phyloP scores from a whole-genome alignment of 768 basidiomycete genomes.

The Auriscalpium orientale region DNA sequence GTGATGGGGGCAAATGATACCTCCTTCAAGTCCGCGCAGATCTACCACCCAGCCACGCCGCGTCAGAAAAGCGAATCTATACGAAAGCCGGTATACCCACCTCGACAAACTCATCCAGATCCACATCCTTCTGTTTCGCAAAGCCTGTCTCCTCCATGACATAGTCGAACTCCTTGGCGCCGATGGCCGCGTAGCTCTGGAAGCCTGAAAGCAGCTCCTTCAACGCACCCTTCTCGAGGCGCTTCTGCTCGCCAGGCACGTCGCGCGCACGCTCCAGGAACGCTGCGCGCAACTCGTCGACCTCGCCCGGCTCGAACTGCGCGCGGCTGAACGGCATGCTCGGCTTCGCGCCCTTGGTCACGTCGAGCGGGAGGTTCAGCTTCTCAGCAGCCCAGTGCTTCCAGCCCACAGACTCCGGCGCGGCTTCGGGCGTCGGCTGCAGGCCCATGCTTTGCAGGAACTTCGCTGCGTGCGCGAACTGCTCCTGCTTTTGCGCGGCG shows the following conservation, averaged over 20 bases:
- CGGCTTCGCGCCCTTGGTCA: slow-evolving; percentile 16
- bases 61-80: neutral
- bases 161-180: slow-evolving; percentile 59
- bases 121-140: slow-evolving; percentile 43
- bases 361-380: slow-evolving; percentile 1
- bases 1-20: slow-evolving; percentile 39
- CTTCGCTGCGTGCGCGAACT: slow-evolving; percentile 48
- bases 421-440: slow-evolving; percentile 26
- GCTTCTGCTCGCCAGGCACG: slow-evolving; percentile 22
- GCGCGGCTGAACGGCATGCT: slow-evolving; percentile 36
- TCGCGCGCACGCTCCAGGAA: slow-evolving; percentile 26
- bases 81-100: slow-evolving; percentile 33
- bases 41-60: slow-evolving; percentile 29
- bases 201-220: slow-evolving; percentile 22
- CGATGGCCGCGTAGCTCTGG: slow-evolving; percentile 51
- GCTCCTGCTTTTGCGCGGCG: slow-evolving; percentile 42
- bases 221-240: slow-evolving; percentile 31
- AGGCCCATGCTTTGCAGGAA: slow-evolving; percentile 88
- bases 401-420: slow-evolving; percentile 3
- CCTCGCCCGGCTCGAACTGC: slow-evolving; percentile 47
- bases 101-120: slow-evolving; percentile 86
- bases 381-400: slow-evolving; percentile 3
- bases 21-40: slow-evolving; percentile 69
- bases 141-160: slow-evolving; percentile 75
- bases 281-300: slow-evolving; percentile 32